Percentiles rank a stretch among this genome's conserved stretches.
Evolutionary conservation across 1,284 basidiomycete genomes (phyloP).

Genomic region (Stygiomarasmius scandens): DNA sequence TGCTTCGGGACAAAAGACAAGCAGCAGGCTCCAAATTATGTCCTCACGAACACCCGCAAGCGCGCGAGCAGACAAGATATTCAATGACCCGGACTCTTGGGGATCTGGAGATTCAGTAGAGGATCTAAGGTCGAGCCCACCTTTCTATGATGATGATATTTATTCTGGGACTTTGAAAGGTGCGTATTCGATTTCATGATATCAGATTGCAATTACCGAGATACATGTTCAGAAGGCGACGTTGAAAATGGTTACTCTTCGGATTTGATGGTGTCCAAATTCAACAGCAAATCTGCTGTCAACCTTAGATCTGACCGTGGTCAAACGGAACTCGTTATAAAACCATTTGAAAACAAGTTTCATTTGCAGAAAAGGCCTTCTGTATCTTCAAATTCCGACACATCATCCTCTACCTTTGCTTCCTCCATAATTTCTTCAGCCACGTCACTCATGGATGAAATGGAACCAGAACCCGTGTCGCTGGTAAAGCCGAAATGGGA

Average conservation of each 20-base stretch:
- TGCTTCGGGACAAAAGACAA: conserved; percentile 2
- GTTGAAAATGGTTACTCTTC: no score
- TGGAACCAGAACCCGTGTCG: conserved; percentile 1
- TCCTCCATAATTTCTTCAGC: conserved; percentile 8
- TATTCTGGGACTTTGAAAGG: neutral
- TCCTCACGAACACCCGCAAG: conserved; percentile 11
- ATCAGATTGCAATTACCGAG: neutral
- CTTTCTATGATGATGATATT: conserved; percentile 1
- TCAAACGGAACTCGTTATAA: conserved; percentile 3
- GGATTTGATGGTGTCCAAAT: neutral
- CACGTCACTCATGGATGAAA: conserved; percentile 5
- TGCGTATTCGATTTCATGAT: neutral
- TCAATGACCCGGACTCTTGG: conserved; percentile 17
- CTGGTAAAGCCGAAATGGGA: conserved; percentile 1
- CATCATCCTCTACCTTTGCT: neutral
- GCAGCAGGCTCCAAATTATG: neutral
- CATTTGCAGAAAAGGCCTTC: conserved; percentile 3
- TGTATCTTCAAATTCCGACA: conserved; percentile 5
- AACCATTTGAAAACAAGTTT: conserved; percentile 11
- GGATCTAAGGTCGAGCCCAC: neutral
- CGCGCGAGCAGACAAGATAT: conserved; percentile 15
- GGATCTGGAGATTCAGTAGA: conserved; percentile 2
- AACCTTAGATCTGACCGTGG: conserved; percentile 4
- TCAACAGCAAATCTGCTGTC: neutral
- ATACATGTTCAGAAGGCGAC: neutral